Conservation (phyloP, 192 early-diverging fungal species). For the Geranomyces variabilis region DNA sequence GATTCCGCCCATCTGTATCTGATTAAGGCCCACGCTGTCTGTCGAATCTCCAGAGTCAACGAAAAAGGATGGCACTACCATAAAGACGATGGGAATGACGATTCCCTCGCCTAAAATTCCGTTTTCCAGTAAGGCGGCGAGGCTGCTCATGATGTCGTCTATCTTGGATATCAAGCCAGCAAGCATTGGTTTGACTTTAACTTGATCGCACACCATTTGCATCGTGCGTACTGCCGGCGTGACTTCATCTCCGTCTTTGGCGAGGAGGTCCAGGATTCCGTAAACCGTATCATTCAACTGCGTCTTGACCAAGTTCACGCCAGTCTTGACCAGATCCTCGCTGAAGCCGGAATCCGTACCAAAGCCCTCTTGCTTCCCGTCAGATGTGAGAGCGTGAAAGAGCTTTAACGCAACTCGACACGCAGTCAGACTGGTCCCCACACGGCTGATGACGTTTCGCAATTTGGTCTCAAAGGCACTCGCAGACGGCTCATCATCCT, state of each 20-base stretch:
- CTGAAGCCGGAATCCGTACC: background rate
- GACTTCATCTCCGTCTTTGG: constrained; percentile 20
- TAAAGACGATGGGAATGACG: constrained; percentile 22
- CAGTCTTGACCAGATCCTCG: constrained; percentile 11
- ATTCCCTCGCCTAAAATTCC: constrained; percentile 9
- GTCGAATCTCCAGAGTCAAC: constrained; percentile 25
- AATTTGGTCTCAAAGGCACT: background rate
- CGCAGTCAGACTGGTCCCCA: background rate
- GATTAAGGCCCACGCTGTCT: constrained; percentile 26
- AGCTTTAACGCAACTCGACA: background rate
- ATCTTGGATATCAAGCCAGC: constrained; percentile 5
- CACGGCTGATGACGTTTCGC: background rate
- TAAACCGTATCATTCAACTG: constrained; percentile 12
- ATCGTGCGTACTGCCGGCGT: background rate
- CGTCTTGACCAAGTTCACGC: constrained; percentile 17
- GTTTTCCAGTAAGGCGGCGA: background rate
- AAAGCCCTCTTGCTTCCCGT: background rate
- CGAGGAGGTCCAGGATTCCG: background rate
- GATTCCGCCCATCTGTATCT: constrained; percentile 38
- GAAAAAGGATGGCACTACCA: constrained; percentile 41
- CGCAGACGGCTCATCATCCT: background rate
- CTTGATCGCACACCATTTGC: constrained; percentile 4
- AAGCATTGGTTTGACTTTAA: background rate
- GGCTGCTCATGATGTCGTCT: constrained; percentile 9
- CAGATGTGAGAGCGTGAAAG: background rate